These are phyloP conservation scores for Colletotrichum shisoi DNA, from an alignment of 2,329 filamentous ascomycete species.

Conservation along the genomic window DNA sequence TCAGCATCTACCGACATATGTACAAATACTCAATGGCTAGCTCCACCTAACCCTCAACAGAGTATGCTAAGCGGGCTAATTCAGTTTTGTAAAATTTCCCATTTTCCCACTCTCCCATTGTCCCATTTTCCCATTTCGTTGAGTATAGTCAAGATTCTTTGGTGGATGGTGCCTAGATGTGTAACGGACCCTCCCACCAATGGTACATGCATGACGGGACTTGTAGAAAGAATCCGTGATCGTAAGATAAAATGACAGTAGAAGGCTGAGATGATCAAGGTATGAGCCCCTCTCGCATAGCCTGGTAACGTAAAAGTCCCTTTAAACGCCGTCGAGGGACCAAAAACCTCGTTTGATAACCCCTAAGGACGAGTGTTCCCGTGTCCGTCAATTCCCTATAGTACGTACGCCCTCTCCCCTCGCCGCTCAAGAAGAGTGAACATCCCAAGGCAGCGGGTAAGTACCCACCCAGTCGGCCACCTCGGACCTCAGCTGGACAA, in stretches of 20 bases:
- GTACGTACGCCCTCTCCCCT: neutral
- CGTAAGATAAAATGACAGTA: conserved; percentile 4
- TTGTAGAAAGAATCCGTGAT: neutral
- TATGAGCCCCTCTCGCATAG: conserved; percentile 9
- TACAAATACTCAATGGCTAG: too few species aligned
- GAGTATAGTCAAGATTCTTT: conserved; percentile 11
- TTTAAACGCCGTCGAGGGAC: conserved; percentile 29
- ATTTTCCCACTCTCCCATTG: too few species aligned
- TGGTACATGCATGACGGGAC: neutral
- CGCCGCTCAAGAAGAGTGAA: conserved; percentile 42
- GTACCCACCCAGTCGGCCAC: conserved; percentile 82
- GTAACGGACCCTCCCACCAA: neutral
- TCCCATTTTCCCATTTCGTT: conserved; percentile 15
- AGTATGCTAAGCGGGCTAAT: neutral
- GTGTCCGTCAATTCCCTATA: conserved; percentile 3
- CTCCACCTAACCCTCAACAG: neutral
- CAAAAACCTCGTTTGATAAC: neutral
- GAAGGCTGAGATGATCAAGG: conserved; percentile 1
- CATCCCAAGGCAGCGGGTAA: conserved; percentile 74
- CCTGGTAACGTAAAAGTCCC: conserved; percentile 12
- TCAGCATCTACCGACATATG: neutral
- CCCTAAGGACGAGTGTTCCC: neutral
- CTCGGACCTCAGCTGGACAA: conserved; percentile 75
- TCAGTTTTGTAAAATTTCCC: neutral
- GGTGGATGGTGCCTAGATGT: neutral